These are phyloP conservation scores for Escovopsis sp. DNA, from an alignment of 2,329 filamentous ascomycete species.

Conservation along the genomic window DNA sequence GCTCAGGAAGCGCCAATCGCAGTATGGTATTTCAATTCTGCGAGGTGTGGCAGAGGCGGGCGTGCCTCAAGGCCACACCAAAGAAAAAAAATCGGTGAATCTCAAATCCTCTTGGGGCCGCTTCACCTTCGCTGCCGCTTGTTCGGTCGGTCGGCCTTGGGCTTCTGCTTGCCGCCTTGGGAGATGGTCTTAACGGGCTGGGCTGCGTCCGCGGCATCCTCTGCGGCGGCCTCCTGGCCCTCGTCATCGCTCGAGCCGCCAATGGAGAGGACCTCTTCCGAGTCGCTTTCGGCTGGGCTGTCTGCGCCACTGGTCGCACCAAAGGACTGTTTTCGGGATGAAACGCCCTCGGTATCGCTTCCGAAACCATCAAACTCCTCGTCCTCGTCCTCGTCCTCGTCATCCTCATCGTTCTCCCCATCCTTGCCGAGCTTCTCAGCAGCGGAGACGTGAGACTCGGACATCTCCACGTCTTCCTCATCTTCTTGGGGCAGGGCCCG, in stretches of 20 bases:
- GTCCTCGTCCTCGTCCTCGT: constrained; percentile 16
- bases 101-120: not conserved
- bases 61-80: too few species aligned
- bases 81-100: not conserved
- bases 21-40: too few species aligned
- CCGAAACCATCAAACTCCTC: constrained; percentile 25
- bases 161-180: not conserved
- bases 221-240: constrained; percentile 8
- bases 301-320: constrained; percentile 15
- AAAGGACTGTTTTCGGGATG: constrained; percentile 18
- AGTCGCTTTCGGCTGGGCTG: constrained; percentile 27
- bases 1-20: too few species aligned
- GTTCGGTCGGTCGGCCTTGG: constrained; percentile 7
- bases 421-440: constrained; percentile 9
- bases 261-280: constrained; percentile 21
- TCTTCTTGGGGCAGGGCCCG: constrained; percentile 45
- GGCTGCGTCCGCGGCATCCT: constrained; percentile 4
- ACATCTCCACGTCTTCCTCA: constrained; percentile 26
- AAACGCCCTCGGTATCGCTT: constrained; percentile 19
- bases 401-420: constrained; percentile 13
- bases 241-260: constrained; percentile 22
- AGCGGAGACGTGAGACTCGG: constrained; percentile 11
- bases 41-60: too few species aligned
- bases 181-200: not conserved
- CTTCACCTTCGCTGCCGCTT: constrained; percentile 15